Evolutionary conservation across 2,329 filamentous ascomycete genomes (phyloP).

Genomic region (Phoma sp.): DNA sequence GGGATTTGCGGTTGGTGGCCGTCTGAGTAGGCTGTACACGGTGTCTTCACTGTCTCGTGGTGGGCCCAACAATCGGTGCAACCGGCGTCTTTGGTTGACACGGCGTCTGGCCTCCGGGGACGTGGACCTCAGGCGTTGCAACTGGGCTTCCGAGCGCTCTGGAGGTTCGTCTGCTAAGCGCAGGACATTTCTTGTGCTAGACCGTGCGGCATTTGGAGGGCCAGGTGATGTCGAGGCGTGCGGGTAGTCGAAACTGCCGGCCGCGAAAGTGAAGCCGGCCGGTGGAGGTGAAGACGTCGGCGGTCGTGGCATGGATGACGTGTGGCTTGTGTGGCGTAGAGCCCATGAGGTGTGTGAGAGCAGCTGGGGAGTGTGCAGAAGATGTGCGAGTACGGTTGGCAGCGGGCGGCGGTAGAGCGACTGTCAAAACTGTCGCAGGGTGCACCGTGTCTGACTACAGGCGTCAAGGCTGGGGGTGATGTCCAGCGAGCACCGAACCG

Average conservation of each 20-base stretch:
- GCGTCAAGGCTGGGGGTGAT: not conserved
- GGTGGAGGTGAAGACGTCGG: slow-evolving; percentile 38
- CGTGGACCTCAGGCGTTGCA: slow-evolving; percentile 6
- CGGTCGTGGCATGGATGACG: slow-evolving; percentile 43
- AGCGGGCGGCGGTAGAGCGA: not conserved
- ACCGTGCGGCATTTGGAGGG: slow-evolving; percentile 19
- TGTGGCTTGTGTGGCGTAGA: slow-evolving; percentile 26
- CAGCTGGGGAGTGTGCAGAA: not conserved
- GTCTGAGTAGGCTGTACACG: slow-evolving; percentile 16
- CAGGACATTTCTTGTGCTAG: slow-evolving; percentile 16
- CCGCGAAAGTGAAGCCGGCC: slow-evolving; percentile 41
- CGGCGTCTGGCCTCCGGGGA: slow-evolving; percentile 18
- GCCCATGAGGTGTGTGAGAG: slow-evolving; percentile 18
- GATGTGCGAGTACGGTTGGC: not conserved
- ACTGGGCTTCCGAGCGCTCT: slow-evolving; percentile 15
- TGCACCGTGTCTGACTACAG: not conserved
- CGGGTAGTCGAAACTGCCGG: slow-evolving; percentile 55
- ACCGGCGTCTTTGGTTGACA: slow-evolving; percentile 23
- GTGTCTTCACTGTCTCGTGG: slow-evolving; percentile 30
- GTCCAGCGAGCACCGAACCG: not conserved
- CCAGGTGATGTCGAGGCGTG: slow-evolving; percentile 51
- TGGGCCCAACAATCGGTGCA: slow-evolving; percentile 30
- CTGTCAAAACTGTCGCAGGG: not conserved
- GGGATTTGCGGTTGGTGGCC: slow-evolving; percentile 31
- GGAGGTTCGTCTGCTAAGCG: slow-evolving; percentile 19